Evolutionary conservation across 352 stramenopile genomes (phyloP), one percentile per base, ranked within the genome.

Genomic region (Blastocystis sp.): DNA sequence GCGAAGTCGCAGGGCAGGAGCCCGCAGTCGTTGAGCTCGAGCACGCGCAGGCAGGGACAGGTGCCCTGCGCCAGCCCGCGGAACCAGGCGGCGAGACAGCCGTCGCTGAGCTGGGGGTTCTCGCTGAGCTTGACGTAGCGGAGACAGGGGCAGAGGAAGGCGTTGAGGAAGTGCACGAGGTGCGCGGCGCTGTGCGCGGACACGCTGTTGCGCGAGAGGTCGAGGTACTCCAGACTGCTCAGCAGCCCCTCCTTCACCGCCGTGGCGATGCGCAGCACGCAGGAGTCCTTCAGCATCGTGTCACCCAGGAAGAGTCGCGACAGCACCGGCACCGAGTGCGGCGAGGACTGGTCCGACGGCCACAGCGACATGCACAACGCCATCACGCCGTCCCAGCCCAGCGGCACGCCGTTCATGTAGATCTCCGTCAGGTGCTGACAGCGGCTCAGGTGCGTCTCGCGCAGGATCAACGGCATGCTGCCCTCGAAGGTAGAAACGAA

Each of bases 21-120:
- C 41, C 64, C 64, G 21, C 64, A 74, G 34, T 43, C 64, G 40
- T 74, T 74, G 7, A 74, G 11, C 64, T 74, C 64, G 23, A 74
- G n/a, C 40, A 74, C 64, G 1, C 10, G 21, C 17, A 74, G 64
- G 0, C 34, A 41, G 3, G 64, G 64, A 43, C 23, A 43, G 5
- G 41, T 41, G 34, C 64, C 64, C 41, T 74, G 21, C 10, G 23
- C n/a, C 34, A 74, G 64, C 17, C 41, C 17, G 28, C 21, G 40
- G 23, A 74, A 45, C 64, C 64, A 74, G 5, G 64, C 28, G 7
- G 64, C 40, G 7, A 74, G 21, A 1, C 23, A 74, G 7, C 64
- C 64, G 11, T 56, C 48, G 48, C 48, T 56, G 5, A 56, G 48
- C 48, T 14, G 48, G 5, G 48, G 48, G 48, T 56, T 56, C 48